These are phyloP conservation scores for Allium fistulosum DNA, from an alignment of 106 monocot species.

Conservation along the genomic window DNA sequence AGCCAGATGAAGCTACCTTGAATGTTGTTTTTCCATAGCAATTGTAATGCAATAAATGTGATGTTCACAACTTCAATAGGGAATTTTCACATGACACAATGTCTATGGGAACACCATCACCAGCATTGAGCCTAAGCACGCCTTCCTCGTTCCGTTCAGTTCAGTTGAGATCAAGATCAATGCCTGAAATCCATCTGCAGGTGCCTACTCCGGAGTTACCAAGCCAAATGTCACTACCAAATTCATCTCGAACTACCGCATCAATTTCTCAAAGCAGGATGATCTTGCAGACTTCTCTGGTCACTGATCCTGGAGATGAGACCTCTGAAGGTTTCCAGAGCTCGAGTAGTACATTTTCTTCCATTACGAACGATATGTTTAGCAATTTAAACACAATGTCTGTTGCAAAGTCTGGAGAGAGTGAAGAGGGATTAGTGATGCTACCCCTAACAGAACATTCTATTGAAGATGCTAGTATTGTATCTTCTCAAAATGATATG, in stretches of 20 bases:
- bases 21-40: background rate
- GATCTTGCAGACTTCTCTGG: background rate
- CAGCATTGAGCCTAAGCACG: background rate
- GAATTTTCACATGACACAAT: background rate
- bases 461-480: background rate
- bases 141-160: background rate
- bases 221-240: background rate
- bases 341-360: background rate
- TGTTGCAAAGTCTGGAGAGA: background rate
- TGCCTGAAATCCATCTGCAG: background rate
- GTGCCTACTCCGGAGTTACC: background rate
- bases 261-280: background rate
- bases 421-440: background rate
- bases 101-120: background rate
- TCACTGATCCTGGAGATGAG: background rate
- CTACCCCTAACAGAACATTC: background rate
- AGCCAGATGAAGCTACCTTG: background rate
- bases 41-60: background rate
- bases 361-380: background rate
- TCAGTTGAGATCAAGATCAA: background rate
- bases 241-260: background rate
- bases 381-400: background rate
- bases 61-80: background rate
- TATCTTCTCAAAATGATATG: background rate
- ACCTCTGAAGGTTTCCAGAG: too few species aligned